Evolutionary conservation across 768 basidiomycete genomes (phyloP), one percentile per base, ranked within the genome.

Genomic region (Gloeopeniophorella convolvens): DNA sequence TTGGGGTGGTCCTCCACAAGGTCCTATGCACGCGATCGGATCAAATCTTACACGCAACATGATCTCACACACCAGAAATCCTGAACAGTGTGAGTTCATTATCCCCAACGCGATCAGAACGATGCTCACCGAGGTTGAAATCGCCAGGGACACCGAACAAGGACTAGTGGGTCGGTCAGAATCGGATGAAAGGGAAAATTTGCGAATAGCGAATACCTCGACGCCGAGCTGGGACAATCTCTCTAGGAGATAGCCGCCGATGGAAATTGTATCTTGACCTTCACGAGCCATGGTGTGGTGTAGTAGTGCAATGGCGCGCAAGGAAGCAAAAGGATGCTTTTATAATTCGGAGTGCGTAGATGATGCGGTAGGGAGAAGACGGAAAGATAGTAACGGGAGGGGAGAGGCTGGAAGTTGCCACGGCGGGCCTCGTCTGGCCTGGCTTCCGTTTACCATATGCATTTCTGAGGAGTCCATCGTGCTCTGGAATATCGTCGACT

Each of bases 61-160:
- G 16, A 28, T 54, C 23, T 51, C 10, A 62, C 65, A 35, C 59
- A 80, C 77, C 62, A 80, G 58, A 57, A 82, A 81, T 2, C 76
- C 50, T 63, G 49, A 27, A 39, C 36, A 35, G 11, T 23, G 37
- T 36, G 26, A 48, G n/a, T 26, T 10, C 23, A 21, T 26, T 15
- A n/a, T 30, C 21, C 3, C 21, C 11, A 18, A n/a, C 2, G 28
- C 33, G 21, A 36, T 30, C 16, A 26, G 24, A 15, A 24, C 23
- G 23, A 13, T 18, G 51, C 68, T 9, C 57, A 70, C 72, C 83
- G 37, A 90, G 76, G 63, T 89, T 89, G 57, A 89, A 90, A 64
- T 91, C 88, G n/a, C 89, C 89, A 0, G 89, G 89, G 0, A 91
- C 76, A 13, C 89, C 89, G 49, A 92, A 91, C 70, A 91, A 76